Evolutionary conservation across 1,139 yeast genomes (phyloP).

Genomic region (Kodamaea derodonti): DNA sequence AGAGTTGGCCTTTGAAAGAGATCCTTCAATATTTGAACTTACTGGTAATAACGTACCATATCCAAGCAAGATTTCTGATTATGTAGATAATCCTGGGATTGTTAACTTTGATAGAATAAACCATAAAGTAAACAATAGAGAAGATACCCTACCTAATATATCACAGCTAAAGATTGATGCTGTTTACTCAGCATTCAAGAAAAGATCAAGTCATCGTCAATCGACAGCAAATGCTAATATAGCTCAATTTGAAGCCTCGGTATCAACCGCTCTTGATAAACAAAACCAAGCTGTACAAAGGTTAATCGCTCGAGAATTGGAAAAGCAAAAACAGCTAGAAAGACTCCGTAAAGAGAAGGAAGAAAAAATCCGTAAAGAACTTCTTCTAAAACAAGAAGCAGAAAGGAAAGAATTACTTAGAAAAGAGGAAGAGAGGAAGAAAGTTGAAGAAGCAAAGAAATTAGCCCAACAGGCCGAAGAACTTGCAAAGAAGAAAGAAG

Average conservation of each 20-base stretch:
- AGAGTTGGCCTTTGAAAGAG: slow-evolving; percentile 8
- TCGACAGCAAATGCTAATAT: not conserved
- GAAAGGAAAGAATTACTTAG: slow-evolving; percentile 11
- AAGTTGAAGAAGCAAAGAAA: slow-evolving; percentile 5
- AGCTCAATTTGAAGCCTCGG: no score
- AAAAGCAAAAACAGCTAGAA: slow-evolving; percentile 1
- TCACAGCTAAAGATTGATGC: not conserved
- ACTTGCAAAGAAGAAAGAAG: slow-evolving; percentile 12
- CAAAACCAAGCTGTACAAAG: slow-evolving; percentile 7
- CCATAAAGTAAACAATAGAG: no score
- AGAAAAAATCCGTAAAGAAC: slow-evolving; percentile 6
- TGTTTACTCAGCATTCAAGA: not conserved
- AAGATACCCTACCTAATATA: no score
- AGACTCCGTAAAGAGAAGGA: slow-evolving; percentile 4
- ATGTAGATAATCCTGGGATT: not conserved
- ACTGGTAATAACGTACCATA: not conserved
- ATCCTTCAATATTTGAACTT: not conserved
- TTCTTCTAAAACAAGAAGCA: no score
- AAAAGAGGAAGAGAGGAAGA: slow-evolving; percentile 6
- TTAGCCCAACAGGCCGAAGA: slow-evolving; percentile 7
- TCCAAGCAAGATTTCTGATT: not conserved
- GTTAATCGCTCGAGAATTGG: slow-evolving; percentile 6
- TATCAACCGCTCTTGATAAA: not conserved
- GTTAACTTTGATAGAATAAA: no score
- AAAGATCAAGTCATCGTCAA: not conserved